Evolutionary conservation across 805 yeast species (phyloP), one percentile per base, ranked within the genome.

Genomic region (Teunomyces funiuensis): DNA sequence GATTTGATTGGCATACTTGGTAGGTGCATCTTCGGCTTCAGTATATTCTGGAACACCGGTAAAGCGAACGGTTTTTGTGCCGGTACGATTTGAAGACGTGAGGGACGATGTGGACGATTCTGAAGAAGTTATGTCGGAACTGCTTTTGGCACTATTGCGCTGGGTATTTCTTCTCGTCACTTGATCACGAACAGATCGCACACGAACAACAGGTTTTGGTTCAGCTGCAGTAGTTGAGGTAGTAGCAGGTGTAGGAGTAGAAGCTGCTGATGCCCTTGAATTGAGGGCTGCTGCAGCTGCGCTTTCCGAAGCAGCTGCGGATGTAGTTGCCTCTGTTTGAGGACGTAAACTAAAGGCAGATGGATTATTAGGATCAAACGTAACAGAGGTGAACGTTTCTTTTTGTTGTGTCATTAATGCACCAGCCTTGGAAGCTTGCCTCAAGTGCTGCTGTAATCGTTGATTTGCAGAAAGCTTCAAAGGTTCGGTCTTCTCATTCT

Each of bases 1-100:
- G 10, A 71, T 62, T 16, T 57, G 54, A 40, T 57, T 58, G 3
- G 71, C 54, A 39, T 66, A 67, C 31, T 55, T 58, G 7, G 79
- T 64, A 1, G 82, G 82, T 0, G 77, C 78, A 57, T 78, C 83
- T 53, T 78, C 83, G 5, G 70, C 77, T 25, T 71, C 77, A 2
- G 70, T 52, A 42, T 75, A 78, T 38, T 68, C 74, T 1, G 76
- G 68, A 4, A 78, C 82, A 0, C 82, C 82, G 4, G 61, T 60
- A 46, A 78, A 78, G 23, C 83, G 54, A 8, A 78, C 82, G 46
- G 63, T 74, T 46, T 75, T 77, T 2, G 57, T 39, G 2, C 40
- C 30, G 5, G 37, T 28, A 5, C 40, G 17, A 5, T 43, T 23
- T 5, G 46, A 29, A 10, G 33, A n/a, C 3, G 39, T 26, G 5